Percentiles rank a stretch among this genome's conserved stretches.
Evolutionary conservation across 2,329 filamentous ascomycete genomes (phyloP).

Genomic region (Colletotrichum falcatum): DNA sequence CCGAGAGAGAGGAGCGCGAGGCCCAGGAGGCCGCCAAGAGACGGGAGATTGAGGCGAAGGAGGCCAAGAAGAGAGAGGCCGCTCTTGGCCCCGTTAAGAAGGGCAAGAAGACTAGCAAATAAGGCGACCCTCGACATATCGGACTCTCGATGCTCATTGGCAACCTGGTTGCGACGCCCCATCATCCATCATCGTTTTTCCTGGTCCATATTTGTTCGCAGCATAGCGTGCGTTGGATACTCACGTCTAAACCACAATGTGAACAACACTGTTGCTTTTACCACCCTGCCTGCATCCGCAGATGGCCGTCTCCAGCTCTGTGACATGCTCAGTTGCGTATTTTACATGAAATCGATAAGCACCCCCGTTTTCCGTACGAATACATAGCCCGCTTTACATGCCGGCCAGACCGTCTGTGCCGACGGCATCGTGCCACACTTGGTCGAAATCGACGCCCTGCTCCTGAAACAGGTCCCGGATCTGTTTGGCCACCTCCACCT

Average conservation of each 20-base stretch:
- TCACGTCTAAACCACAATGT: constrained; percentile 7
- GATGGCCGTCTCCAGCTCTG: not conserved
- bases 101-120: constrained; percentile 56
- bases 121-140: not conserved
- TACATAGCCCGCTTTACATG: constrained; percentile 14
- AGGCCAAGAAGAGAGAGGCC: constrained; percentile 67
- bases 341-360: not conserved
- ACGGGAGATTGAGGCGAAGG: constrained; percentile 65
- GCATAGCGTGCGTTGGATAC: constrained; percentile 14
- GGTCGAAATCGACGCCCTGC: constrained; percentile 84
- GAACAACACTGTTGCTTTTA: constrained; percentile 14
- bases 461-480: constrained; percentile 80
- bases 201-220: constrained; percentile 11
- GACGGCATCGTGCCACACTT: constrained; percentile 77
- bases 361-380: not conserved
- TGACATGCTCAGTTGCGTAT: not conserved
- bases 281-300: not conserved
- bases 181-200: constrained; percentile 28
- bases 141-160: not conserved
- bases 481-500: constrained; percentile 77
- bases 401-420: constrained; percentile 53
- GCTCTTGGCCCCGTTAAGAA: constrained; percentile 60
- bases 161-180: constrained; percentile 6
- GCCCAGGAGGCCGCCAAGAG: constrained; percentile 61
- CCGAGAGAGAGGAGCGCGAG: constrained; percentile 69